Percentiles rank a stretch among this genome's conserved stretches.
These are phyloP conservation scores for Mycena alexandri DNA, from an alignment of 768 basidiomycete genomes.

Conservation along the genomic window DNA sequence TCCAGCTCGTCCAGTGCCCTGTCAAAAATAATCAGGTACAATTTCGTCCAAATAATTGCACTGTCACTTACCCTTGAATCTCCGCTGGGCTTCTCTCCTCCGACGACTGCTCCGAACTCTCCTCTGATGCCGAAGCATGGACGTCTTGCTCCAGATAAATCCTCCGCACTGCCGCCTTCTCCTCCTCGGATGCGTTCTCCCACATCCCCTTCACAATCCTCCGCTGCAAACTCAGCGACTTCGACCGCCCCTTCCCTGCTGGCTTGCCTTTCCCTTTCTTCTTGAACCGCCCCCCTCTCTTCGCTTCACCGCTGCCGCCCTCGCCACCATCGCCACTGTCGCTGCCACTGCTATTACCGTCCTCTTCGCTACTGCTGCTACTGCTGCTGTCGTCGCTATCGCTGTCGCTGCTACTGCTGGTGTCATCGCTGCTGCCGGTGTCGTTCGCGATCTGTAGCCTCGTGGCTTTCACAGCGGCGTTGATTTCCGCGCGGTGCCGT, in stretches of 20 bases:
- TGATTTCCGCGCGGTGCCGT: not conserved
- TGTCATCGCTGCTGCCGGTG: not conserved
- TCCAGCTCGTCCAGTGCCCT: slow-evolving; percentile 9
- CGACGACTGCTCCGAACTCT: not conserved
- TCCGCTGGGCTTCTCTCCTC: slow-evolving; percentile 3
- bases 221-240: not conserved
- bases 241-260: not conserved
- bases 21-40: not conserved
- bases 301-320: not conserved
- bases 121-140: not conserved
- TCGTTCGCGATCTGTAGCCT: not conserved
- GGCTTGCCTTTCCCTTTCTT: not conserved
- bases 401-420: not conserved
- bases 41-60: not conserved
- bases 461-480: not conserved
- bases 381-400: not conserved
- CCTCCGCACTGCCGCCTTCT: not conserved
- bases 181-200: not conserved
- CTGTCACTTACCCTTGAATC: not conserved
- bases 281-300: not conserved
- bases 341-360: not conserved
- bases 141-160: not conserved
- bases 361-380: not conserved
- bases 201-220: not conserved
- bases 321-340: not conserved